Base-by-base conservation (phyloP, 768 basidiomycete genomes). In the Lactifluus subvellereus region DNA sequence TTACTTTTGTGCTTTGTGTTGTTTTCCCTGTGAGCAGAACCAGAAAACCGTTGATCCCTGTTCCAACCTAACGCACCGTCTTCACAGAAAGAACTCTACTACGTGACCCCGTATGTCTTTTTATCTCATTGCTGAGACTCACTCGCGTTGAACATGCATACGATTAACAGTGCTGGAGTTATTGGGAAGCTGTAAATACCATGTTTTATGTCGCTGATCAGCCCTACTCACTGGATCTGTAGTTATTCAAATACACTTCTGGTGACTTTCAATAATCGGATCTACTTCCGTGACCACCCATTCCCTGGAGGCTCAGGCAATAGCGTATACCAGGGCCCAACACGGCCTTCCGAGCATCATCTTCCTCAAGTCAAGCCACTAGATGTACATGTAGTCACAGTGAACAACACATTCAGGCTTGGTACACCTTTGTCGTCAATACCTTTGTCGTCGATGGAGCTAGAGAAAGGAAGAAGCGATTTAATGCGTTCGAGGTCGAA, bases 191-290 rank as follows among this genome's bases (percentile, higher is more conserved):
- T 68, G 68, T 58, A n/a, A 43, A 16, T 50, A 8, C 6, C 30
- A 3, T 2, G 2, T 9, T 40, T 6, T 48, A 54, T 40, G n/a
- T 1, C 5, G 11, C 33, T 22, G 1, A 40, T 27, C 16, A 5
- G 4, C 9, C 35, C 16, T 51, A 30, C 43, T 60, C 45, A 60
- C 43, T 30, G 14, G 13, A 6, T 18, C 8, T 38, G 1, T 50
- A 60, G 59, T 14, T 66, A 63, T 54, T 62, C 70, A 3, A 71
- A 71, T 60, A 71, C 71, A 5, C 61, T 71, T 33, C 62, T 71
- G 14, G 67, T 69, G 48, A 55, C 69, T 4, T 64, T 71, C 60
- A 70, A 70, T 40, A 61, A 61, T 55, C 60, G 60, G 5, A 49
- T 61, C 30, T 54, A 54, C 37, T 57, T 61, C 49, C 54, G 60